Evolutionary conservation across 2,329 filamentous ascomycete genomes (phyloP), one percentile per base, ranked within the genome.

Genomic region (Paracorniculantispora psalliotae): DNA sequence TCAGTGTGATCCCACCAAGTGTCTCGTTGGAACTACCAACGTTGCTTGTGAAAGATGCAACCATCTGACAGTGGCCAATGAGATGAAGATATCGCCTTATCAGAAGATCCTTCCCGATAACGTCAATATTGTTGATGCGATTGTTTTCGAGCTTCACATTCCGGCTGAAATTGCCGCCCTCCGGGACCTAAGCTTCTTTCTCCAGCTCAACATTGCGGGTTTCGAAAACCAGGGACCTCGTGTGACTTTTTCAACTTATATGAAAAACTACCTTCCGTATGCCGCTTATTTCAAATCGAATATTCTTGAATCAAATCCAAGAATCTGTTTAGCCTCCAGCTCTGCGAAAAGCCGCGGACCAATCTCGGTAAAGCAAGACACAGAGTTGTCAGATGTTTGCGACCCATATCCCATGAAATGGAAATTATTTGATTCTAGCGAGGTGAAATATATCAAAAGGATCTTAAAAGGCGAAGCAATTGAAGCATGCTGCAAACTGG

Each of bases 401-500:
- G 3, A 2, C 3, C 21, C 21, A 4, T 15, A 43, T n/a, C 33
- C 21, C 0, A 41, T 17, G 25, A 23, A 25, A 1, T 57, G 55
- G 55, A 43, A 25, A 25, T 8, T 50, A 9, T 57, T 50, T 15
- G 55, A 57, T 6, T 25, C 23, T 6, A 4, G 6, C 2, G 9
- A 41, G 12, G 1, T 10, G 8, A 43, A 30, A 1, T 57, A 26
- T 19, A 4, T 56, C 10, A 6, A 26, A 6, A 3, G 1, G 1
- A 10, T 47, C 1, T 0, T 2, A 1, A 0, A 33, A 2, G 1
- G 1, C 3, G 19, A 6, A 5, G 15, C 37, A 15, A 17, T 54
- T 12, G 0, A 0, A 0, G 5, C 35, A 0, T 17, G 4, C 25
- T 56, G 53, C 41, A 2, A 8, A 0, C 21, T 57, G 1, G 0